Conservation (phyloP, 2,329 filamentous ascomycete species). For the Arthroderma uncinatum region DNA sequence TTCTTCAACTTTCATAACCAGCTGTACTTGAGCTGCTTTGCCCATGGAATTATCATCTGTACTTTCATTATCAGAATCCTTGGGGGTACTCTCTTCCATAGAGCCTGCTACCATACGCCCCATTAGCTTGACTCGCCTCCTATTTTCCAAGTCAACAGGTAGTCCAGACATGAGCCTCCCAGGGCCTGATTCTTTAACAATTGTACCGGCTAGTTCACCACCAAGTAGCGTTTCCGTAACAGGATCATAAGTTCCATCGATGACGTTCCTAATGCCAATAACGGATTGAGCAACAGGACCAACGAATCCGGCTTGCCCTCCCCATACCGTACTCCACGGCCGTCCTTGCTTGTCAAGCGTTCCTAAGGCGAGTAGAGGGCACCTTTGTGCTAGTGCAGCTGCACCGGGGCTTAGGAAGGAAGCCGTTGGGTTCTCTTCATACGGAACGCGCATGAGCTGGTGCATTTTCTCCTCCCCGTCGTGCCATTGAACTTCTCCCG, state of each 20-base stretch:
- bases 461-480: conserved; percentile 58
- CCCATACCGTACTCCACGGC: conserved; percentile 70
- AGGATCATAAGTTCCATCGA: conserved; percentile 56
- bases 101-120: conserved; percentile 58
- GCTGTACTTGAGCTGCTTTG: conserved; percentile 34
- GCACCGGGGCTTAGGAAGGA: conserved; percentile 52
- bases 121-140: conserved; percentile 62
- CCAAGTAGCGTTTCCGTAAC: conserved; percentile 54
- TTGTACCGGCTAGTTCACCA: conserved; percentile 34
- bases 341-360: conserved; percentile 53
- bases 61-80: conserved; percentile 18
- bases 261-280: conserved; percentile 51
- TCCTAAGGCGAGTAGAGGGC: conserved; percentile 62
- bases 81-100: conserved; percentile 27
- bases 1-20: conserved; percentile 59
- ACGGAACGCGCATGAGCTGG: conserved; percentile 47
- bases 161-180: conserved; percentile 50
- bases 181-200: conserved; percentile 29
- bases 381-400: conserved; percentile 48
- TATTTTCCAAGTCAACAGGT: conserved; percentile 52
- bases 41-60: conserved; percentile 16
- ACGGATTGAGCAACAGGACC: conserved; percentile 49
- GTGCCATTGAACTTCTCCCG: conserved; percentile 41
- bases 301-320: conserved; percentile 60
- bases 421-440: conserved; percentile 54